Base-by-base conservation (phyloP, 805 yeast genomes). In the Torulaspora maleeae region DNA sequence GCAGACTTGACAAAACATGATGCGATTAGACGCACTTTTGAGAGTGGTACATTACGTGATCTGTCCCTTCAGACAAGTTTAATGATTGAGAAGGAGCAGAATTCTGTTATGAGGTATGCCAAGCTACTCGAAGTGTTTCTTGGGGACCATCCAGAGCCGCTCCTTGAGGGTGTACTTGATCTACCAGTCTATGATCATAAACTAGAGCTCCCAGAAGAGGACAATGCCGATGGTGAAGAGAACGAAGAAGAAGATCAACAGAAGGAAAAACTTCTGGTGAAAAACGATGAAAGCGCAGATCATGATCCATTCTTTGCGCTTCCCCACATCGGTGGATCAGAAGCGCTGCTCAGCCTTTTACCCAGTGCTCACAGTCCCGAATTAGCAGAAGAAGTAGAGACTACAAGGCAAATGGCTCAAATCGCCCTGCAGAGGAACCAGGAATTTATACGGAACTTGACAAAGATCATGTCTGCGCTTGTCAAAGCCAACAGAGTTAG, bases 401-500 rank as follows among this genome's bases (percentile, higher is more conserved):
- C 81, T 39, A 72, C 86, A 1, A 70, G 91, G 50, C 90, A 84
- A 56, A 73, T 80, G 63, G 80, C 78, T 42, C 96, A 77, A 71
- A 88, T 83, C 36, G 83, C 84, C 0, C 71, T 88, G 36, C 95
- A 90, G 64, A 79, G 91, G 50, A 78, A 82, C 47, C 89, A 87
- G 59, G 98, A 93, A 64, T 91, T 83, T 61, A 82, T 89, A 41
- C 75, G 91, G 56, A 85, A 89, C 49, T 69, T 93, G 57, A 72
- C 79, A n/a, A 77, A 73, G 28, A 75, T 93, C 29, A 75, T 97
- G 54, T 75, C 75, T 56, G 95, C 89, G 0, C 69, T 91, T 22
- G 79, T 85, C 28, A 77, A 86, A 56, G 91, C 96, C 0, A 86
- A 85, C 54, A 71, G 91, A 49, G 74, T 85, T 53, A 82, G 86